Evolutionary conservation across 1,284 basidiomycete species (phyloP), one percentile per base, ranked within the genome.

Genomic region (Cutaneotrichosporon sp.): DNA sequence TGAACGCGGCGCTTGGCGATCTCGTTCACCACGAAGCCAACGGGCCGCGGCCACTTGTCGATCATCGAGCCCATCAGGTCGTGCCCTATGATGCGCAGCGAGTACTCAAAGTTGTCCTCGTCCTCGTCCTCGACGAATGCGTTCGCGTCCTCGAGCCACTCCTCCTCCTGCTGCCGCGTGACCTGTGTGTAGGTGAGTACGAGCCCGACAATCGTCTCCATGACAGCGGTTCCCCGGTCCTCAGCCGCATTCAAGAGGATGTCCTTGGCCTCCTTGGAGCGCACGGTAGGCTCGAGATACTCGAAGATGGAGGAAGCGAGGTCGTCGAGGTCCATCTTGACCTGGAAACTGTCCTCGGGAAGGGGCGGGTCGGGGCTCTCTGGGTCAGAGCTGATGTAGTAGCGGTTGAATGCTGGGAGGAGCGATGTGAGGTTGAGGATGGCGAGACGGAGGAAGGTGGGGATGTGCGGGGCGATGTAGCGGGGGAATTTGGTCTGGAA

Each of bases 61-160:
- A 95, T 82, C 61, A 97, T 81, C 50, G 86, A 85, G 47, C 85
- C 85, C 49, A 97, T 81, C 32, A 97, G 80, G 73, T 97, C 96
- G 70, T 93, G 89, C 4, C 89, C 88, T 5, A 90, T 89, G 11
- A 92, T 86, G 46, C 96, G 86, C 52, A 94, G 85, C 66, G 90
- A 90, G 76, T 92, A 95, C 0, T 85, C 78, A 58, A 90, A 86
- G 1, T 88, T 89, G 69, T 97, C 93, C 71, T 97, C 96, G 67
- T 97, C 92, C 74, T 97, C 95, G 72, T 97, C 92, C 26, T 90
- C 89, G 30, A 98, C 89, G 75, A 98, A 98, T 2, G 90, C 88
- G 70, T 97, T 96, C 1, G 91, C 87, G 73, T 97, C 90, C 61
- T 83, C 87, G 5, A 86, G 86, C 95, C 96, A 98, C 47, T 88